phyloP scores from a whole-genome alignment of 2,329 filamentous ascomycete species.

The Ophiostoma populinum region DNA sequence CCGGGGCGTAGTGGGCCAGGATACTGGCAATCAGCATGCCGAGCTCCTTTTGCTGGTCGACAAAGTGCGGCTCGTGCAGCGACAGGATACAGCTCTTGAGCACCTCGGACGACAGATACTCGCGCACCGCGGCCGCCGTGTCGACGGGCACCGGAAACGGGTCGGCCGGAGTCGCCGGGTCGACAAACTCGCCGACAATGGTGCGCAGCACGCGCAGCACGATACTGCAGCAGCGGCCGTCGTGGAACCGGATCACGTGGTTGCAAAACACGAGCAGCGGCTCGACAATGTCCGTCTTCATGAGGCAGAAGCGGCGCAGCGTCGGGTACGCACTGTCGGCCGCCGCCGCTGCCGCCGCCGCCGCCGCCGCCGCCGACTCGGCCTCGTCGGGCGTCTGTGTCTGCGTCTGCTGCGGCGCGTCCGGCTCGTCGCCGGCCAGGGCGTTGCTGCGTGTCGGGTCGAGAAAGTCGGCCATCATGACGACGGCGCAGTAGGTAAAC shows the following conservation, averaged over 20 bases:
- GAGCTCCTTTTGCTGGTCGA: constrained; percentile 86
- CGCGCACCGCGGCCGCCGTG: constrained; percentile 53
- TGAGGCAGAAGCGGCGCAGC: constrained; percentile 69
- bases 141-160: constrained; percentile 29
- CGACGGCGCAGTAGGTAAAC: constrained; percentile 78
- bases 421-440: constrained; percentile 16
- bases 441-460: constrained; percentile 50
- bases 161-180: constrained; percentile 6
- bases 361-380: no score
- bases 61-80: constrained; percentile 89
- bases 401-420: background rate
- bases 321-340: constrained; percentile 33
- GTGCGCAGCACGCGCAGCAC: constrained; percentile 76
- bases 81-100: constrained; percentile 80
- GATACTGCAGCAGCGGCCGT: constrained; percentile 73
- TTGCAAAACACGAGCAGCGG: constrained; percentile 83
- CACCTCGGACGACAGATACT: constrained; percentile 80
- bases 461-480: constrained; percentile 78
- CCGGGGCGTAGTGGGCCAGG: constrained; percentile 54
- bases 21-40: constrained; percentile 77
- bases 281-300: constrained; percentile 61
- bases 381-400: background rate
- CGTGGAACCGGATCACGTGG: constrained; percentile 75
- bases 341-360: constrained; percentile 2
- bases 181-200: constrained; percentile 60